phyloP scores from a whole-genome alignment of 2,329 filamentous ascomycete species.

The Ceratocystis ficicola region DNA sequence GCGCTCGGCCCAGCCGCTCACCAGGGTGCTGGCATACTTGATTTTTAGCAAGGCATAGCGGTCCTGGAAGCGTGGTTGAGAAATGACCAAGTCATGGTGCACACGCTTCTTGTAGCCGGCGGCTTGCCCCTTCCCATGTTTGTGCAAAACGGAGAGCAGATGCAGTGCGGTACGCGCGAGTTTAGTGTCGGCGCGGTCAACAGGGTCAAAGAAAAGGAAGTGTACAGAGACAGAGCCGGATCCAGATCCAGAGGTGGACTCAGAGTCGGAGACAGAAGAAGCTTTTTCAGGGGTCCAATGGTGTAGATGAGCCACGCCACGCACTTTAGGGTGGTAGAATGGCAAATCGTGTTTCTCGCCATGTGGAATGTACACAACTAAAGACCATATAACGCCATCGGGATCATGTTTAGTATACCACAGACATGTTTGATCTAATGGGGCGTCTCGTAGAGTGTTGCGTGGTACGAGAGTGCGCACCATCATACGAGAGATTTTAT shows the following conservation, averaged over 20 bases:
- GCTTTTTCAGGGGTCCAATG: conserved; percentile 38
- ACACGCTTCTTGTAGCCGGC: conserved; percentile 68
- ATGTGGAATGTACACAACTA: conserved; percentile 69
- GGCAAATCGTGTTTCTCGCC: conserved; percentile 52
- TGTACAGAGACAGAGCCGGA: conserved; percentile 46
- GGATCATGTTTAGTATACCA: conserved; percentile 40
- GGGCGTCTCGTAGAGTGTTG: conserved; percentile 62
- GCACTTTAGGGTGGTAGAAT: conserved; percentile 76
- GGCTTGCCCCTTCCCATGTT: conserved; percentile 55
- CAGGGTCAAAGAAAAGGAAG: conserved; percentile 41
- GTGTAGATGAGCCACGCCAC: conserved; percentile 64
- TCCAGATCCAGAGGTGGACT: no score
- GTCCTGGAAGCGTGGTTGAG: conserved; percentile 65
- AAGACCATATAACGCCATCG: conserved; percentile 27
- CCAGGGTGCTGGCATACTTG: conserved; percentile 60
- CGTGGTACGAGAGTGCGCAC: conserved; percentile 70
- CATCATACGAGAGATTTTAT: conserved; percentile 33
- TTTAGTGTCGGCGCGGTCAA: conserved; percentile 31
- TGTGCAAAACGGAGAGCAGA: conserved; percentile 56
- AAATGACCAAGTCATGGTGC: conserved; percentile 68
- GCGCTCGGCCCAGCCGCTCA: conserved; percentile 68
- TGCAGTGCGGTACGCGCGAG: conserved; percentile 56
- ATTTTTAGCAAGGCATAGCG: conserved; percentile 71
- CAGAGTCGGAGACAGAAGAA: conserved; percentile 24
- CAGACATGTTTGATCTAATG: conserved; percentile 72